These are phyloP conservation scores for Poa annua DNA, from an alignment of 176 grass and related monocot species.

Conservation along the genomic window DNA sequence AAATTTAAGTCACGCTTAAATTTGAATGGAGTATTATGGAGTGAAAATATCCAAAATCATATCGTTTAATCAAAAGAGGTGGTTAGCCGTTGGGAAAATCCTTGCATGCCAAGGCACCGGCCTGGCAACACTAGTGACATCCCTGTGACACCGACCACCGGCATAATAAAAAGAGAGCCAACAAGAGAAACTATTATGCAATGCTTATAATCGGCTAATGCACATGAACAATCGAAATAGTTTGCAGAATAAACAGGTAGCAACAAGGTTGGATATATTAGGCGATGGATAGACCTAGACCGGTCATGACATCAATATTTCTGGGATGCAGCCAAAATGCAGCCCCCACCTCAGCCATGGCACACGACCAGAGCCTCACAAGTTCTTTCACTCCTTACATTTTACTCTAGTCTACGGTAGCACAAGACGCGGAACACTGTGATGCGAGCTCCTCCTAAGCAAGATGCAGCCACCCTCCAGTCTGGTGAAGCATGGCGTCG, in stretches of 20 bases:
- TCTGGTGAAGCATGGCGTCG: conserved; percentile 95
- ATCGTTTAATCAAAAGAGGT: too few species aligned
- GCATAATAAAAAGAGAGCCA: too few species aligned
- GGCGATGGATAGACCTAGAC: conserved; percentile 14
- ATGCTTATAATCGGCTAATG: too few species aligned
- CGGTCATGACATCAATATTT: conserved; percentile 12
- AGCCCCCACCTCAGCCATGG: conserved; percentile 22
- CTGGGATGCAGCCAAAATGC: not conserved
- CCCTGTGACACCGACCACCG: too few species aligned
- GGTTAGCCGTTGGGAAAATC: too few species aligned
- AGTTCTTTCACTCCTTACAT: conserved; percentile 39
- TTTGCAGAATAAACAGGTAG: not conserved
- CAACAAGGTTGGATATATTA: conserved; percentile 5
- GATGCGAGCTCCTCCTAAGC: conserved; percentile 7
- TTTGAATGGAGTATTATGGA: too few species aligned
- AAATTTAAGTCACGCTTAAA: too few species aligned
- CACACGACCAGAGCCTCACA: conserved; percentile 27
- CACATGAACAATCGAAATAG: not conserved
- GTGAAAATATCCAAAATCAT: too few species aligned
- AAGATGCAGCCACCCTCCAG: conserved; percentile 44
- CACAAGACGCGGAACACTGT: not conserved
- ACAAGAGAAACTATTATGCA: too few species aligned
- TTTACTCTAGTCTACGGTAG: conserved; percentile 13
- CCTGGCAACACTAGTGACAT: too few species aligned
- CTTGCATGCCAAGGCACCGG: too few species aligned